phyloP scores from a whole-genome alignment of 164 flowering plant species.

The Aristolochia fimbriata region DNA sequence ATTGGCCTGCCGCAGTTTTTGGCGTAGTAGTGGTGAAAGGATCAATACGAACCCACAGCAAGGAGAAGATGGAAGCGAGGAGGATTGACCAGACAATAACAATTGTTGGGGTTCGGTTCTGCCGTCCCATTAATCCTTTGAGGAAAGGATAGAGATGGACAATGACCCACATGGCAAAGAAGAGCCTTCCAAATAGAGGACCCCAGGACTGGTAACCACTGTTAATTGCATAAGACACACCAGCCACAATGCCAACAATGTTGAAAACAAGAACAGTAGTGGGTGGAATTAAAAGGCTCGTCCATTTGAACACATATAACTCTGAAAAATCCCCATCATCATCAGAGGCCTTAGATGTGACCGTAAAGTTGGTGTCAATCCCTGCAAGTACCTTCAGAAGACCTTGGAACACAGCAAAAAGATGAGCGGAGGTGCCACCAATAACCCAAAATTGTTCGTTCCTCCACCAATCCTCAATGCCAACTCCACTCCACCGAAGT shows the following conservation, averaged over 20 bases:
- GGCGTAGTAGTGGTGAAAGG: conserved; percentile 53
- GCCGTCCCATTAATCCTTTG: conserved; percentile 86
- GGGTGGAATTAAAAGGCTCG: conserved; percentile 86
- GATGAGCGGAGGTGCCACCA: conserved; percentile 95
- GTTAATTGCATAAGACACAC: conserved; percentile 86
- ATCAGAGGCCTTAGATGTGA: conserved; percentile 89
- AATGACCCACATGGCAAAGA: conserved; percentile 89
- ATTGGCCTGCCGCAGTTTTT: conserved; percentile 45
- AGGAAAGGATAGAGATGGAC: conserved; percentile 90
- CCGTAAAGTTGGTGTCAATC: conserved; percentile 93
- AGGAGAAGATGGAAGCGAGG: conserved; percentile 91
- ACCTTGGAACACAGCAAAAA: conserved; percentile 95
- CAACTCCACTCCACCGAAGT: conserved; percentile 88
- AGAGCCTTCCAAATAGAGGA: conserved; percentile 82
- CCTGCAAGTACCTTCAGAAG: conserved; percentile 89
- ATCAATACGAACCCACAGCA: conserved; percentile 91
- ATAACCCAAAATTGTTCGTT: conserved; percentile 99
- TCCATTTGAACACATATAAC: conserved; percentile 93
- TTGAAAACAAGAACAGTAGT: conserved; percentile 80
- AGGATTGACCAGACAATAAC: conserved; percentile 95
- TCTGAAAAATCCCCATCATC: conserved; percentile 93
- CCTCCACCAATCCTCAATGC: conserved; percentile 98
- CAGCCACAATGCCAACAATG: conserved; percentile 87
- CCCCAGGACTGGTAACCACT: conserved; percentile 99
- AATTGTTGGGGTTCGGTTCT: conserved; percentile 87